Percentiles rank a stretch among this genome's conserved stretches.
These are phyloP conservation scores for Desmodesmus armatus DNA, from an alignment of 139 green algal genomes.

Conservation along the genomic window DNA sequence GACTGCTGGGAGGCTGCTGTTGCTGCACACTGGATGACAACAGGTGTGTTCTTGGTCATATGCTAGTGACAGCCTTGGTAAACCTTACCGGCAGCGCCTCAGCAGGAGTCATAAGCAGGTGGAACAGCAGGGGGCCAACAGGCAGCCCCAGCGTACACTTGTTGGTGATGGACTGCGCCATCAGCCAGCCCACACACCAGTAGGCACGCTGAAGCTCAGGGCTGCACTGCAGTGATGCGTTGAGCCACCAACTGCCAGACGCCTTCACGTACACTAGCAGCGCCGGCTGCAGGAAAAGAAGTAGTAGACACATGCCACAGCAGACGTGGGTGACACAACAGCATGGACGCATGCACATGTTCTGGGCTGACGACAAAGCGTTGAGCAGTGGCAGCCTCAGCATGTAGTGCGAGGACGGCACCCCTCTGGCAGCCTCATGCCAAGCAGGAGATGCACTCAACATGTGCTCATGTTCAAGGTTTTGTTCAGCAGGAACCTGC, in stretches of 20 bases:
- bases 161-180: slow-evolving; percentile 64
- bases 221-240: slow-evolving; percentile 44
- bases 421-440: no score
- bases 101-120: slow-evolving; percentile 50
- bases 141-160: slow-evolving; percentile 51
- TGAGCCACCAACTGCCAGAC: slow-evolving; percentile 66
- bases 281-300: slow-evolving; percentile 7
- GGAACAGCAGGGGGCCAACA: slow-evolving; percentile 59
- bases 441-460: neutral
- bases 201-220: slow-evolving; percentile 32
- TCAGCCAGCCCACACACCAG: slow-evolving; percentile 63
- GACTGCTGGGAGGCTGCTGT: no score
- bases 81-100: neutral
- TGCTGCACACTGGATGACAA: no score
- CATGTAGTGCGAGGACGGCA: neutral
- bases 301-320: neutral
- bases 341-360: neutral
- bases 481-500: neutral
- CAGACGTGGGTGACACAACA: neutral
- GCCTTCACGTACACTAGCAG: slow-evolving; percentile 59
- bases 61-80: no score
- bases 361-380: no score
- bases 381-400: neutral
- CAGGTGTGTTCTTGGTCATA: no score
- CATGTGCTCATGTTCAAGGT: neutral